phyloP scores from a whole-genome alignment of 169 alveolate genomes.

The Eimeria maxima region DNA sequence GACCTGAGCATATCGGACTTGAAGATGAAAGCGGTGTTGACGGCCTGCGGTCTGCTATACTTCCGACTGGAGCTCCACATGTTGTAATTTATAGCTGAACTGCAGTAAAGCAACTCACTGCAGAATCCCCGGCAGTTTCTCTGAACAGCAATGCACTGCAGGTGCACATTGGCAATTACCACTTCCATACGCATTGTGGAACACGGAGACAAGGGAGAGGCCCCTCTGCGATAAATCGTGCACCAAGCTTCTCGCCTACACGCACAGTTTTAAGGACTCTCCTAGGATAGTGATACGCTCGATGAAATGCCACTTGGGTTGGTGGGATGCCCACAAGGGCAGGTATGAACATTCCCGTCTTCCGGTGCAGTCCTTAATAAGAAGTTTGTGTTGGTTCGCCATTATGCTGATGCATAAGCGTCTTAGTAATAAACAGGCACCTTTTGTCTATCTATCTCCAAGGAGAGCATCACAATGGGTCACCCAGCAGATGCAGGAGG shows the following conservation, averaged over 20 bases:
- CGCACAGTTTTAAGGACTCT: background rate
- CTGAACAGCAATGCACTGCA: background rate
- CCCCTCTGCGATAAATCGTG: background rate
- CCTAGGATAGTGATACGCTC: background rate
- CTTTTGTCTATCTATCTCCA: background rate
- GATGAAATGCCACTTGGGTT: background rate
- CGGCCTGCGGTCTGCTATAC: background rate
- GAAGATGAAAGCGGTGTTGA: background rate
- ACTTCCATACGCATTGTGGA: background rate
- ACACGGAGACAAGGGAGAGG: background rate
- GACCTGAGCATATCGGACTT: background rate
- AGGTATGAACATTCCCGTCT: background rate
- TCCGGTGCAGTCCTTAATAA: background rate
- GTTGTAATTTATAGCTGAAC: background rate
- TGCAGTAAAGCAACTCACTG: background rate
- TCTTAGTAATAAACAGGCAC: background rate
- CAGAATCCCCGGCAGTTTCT: background rate
- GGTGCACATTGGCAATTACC: background rate
- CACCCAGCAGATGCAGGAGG: no score
- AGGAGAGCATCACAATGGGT: no score
- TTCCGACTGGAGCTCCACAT: background rate
- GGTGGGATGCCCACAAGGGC: background rate
- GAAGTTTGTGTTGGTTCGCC: background rate
- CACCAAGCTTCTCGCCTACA: background rate
- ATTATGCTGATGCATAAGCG: background rate